Evolutionary conservation across 2,329 filamentous ascomycete species (phyloP).

Genomic region (Rhynchosporium agropyri): DNA sequence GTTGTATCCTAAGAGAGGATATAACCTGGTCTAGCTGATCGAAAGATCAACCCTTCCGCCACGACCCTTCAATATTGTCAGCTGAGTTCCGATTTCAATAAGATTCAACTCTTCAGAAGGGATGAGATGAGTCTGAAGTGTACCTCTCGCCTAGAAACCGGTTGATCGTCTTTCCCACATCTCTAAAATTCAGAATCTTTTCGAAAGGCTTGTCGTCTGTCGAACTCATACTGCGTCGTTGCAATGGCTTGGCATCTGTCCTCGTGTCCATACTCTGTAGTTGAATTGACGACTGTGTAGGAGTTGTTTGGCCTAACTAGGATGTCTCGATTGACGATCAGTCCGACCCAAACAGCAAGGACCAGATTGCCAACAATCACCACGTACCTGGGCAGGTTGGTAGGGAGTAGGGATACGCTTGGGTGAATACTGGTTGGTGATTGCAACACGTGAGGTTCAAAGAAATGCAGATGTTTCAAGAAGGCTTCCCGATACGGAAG

Average conservation of each 20-base stretch:
- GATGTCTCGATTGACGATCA: not conserved
- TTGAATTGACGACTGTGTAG: slow-evolving; percentile 18
- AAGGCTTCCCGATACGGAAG: not conserved
- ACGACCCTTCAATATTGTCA: slow-evolving; percentile 46
- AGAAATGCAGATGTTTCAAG: not conserved
- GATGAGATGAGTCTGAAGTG: slow-evolving; percentile 28
- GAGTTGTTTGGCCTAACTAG: not conserved
- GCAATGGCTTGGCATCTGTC: slow-evolving; percentile 29
- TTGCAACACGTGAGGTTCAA: no score
- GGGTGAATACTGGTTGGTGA: not conserved
- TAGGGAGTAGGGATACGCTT: no score
- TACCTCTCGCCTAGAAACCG: slow-evolving; percentile 57
- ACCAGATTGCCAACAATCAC: not conserved
- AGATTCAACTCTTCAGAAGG: no score
- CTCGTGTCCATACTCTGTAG: slow-evolving; percentile 1
- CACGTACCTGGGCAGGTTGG: no score
- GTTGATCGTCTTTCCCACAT: slow-evolving; percentile 72
- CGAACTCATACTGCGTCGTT: slow-evolving; percentile 21
- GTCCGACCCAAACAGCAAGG: not conserved
- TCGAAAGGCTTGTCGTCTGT: slow-evolving; percentile 46
- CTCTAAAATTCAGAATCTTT: slow-evolving; percentile 73
- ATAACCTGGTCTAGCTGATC: slow-evolving; percentile 65
- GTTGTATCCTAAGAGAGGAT: not conserved
- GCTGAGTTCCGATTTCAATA: not conserved
- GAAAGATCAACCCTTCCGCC: slow-evolving; percentile 65